These are phyloP conservation scores for Medicago ruthenica DNA, from an alignment of 306 rosid genomes.

Conservation along the genomic window DNA sequence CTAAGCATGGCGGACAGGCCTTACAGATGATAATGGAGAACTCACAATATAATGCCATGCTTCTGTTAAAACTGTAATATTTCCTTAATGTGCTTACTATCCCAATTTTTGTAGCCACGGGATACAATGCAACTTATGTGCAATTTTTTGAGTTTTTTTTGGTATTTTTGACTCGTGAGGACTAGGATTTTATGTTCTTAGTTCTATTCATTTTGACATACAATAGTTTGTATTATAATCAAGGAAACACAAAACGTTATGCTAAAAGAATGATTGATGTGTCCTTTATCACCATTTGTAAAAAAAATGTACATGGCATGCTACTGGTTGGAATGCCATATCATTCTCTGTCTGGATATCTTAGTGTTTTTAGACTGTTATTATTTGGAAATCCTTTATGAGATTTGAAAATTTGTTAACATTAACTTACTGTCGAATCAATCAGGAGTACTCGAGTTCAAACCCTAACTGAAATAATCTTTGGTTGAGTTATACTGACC, in stretches of 20 bases:
- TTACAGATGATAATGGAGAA: background rate
- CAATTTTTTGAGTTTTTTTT: background rate
- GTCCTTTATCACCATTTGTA: background rate
- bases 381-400: background rate
- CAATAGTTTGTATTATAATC: background rate
- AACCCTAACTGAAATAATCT: background rate
- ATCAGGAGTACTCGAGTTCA: background rate
- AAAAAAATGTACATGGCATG: background rate
- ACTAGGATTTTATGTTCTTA: background rate
- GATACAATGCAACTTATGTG: background rate
- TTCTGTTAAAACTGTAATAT: slow-evolving; percentile 17
- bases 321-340: background rate
- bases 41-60: slow-evolving; percentile 23
- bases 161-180: background rate
- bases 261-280: background rate
- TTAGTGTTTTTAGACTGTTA: background rate
- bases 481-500: background rate
- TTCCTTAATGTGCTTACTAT: slow-evolving; percentile 8
- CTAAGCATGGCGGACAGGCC: background rate
- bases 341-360: background rate
- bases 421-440: background rate
- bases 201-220: slow-evolving; percentile 14
- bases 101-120: background rate
- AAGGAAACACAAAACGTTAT: background rate
- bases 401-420: background rate